A percentile compares a stretch with the other conserved stretches of the same genome.
Conservation (phyloP, 1,284 basidiomycete genomes). For the Coriolopsis trogii region DNA sequence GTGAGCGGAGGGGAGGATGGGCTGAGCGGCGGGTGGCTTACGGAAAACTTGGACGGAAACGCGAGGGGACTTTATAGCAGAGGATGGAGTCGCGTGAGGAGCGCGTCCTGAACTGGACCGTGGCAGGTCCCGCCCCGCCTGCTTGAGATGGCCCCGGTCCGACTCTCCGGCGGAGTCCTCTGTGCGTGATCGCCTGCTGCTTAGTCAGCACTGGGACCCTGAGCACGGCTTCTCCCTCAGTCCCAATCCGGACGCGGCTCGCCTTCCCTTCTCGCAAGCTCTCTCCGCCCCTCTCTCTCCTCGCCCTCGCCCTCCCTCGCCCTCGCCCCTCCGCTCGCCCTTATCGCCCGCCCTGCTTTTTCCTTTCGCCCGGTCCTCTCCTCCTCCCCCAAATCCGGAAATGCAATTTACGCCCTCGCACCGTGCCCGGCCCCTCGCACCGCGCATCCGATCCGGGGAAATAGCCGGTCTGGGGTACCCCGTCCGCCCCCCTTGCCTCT, state of each 20-base stretch:
- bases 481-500: constrained; percentile 15
- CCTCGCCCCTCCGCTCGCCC: background rate
- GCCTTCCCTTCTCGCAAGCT: background rate
- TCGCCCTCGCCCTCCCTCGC: constrained; percentile 9
- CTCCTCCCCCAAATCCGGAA: background rate
- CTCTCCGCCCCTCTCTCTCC: constrained; percentile 3
- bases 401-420: background rate
- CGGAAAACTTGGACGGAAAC: constrained; percentile 18
- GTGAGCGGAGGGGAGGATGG: constrained; percentile 20
- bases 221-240: constrained; percentile 5
- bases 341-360: background rate
- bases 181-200: constrained; percentile 21
- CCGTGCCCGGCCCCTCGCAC: constrained; percentile 16
- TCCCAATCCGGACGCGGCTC: constrained; percentile 3
- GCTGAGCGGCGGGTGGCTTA: constrained; percentile 20
- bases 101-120: constrained; percentile 25
- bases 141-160: constrained; percentile 22
- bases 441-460: constrained; percentile 35
- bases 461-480: constrained; percentile 23
- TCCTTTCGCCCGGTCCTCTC: background rate
- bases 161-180: constrained; percentile 17
- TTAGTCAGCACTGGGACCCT: constrained; percentile 23
- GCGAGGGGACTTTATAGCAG: constrained; percentile 29
- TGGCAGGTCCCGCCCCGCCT: no score
- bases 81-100: constrained; percentile 29